Conservation (phyloP, 176 grass and related monocot species). For the Otatea glauca region DNA sequence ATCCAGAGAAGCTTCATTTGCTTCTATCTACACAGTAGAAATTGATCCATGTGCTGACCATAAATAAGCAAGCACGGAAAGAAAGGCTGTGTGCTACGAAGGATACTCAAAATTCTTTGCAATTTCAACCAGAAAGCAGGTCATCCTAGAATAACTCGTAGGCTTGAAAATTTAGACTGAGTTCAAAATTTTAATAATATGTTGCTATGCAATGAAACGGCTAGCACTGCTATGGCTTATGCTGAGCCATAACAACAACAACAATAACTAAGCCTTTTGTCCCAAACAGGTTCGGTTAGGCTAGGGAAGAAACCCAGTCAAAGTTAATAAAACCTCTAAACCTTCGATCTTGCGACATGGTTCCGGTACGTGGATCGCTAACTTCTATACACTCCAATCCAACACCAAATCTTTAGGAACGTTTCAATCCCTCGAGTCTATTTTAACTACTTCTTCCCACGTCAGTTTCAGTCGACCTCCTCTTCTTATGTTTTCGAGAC, state of each 20-base stretch:
- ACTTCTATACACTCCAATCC: no score
- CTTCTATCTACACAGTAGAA: conserved; percentile 69
- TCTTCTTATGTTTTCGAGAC: no score
- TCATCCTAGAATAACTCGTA: conserved; percentile 5
- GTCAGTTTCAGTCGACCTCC: no score
- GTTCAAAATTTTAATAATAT: background rate
- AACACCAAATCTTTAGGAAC: no score
- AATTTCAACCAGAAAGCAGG: conserved; percentile 17
- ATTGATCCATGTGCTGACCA: conserved; percentile 41
- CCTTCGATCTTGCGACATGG: no score
- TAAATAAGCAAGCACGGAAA: conserved; percentile 27
- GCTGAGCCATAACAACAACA: background rate
- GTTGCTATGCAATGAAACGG: background rate
- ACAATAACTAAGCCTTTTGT: no score
- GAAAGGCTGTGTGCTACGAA: background rate
- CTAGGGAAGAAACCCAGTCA: no score
- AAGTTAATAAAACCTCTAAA: no score
- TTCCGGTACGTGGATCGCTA: no score
- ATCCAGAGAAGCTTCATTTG: conserved; percentile 59
- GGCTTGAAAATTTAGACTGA: background rate
- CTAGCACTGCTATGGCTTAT: background rate
- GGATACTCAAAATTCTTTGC: conserved; percentile 18
- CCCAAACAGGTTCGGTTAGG: no score
- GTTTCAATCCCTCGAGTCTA: no score
- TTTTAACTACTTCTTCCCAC: no score